These are phyloP conservation scores for Dryadomyces sulphureus DNA, from an alignment of 2,329 filamentous ascomycete species.

Conservation along the genomic window DNA sequence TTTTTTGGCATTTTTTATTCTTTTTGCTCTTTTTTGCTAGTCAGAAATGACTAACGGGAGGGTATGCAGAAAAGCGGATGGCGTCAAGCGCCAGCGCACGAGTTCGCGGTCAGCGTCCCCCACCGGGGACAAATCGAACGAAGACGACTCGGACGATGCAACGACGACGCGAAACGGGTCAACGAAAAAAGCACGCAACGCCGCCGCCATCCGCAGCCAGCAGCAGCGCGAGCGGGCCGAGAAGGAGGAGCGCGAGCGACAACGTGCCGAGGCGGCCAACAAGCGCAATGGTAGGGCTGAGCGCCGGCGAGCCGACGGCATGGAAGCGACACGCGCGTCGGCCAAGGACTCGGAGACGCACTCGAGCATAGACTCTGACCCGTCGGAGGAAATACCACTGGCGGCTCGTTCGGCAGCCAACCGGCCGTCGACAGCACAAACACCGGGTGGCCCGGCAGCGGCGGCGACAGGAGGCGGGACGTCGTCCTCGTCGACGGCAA, in stretches of 20 bases:
- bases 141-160: constrained; percentile 62
- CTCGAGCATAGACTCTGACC: constrained; percentile 48
- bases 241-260: constrained; percentile 60
- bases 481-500: background rate
- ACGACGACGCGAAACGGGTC: constrained; percentile 31
- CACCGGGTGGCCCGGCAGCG: background rate
- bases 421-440: constrained; percentile 10
- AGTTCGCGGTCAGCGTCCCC: constrained; percentile 58
- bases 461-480: background rate
- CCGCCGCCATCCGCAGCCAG: constrained; percentile 16
- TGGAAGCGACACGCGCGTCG: constrained; percentile 11
- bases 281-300: constrained; percentile 74
- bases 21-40: background rate
- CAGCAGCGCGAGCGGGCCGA: constrained; percentile 47
- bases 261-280: constrained; percentile 58
- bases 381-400: constrained; percentile 50
- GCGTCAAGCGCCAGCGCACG: constrained; percentile 71
- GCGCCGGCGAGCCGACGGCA: constrained; percentile 68
- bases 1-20: background rate
- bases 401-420: constrained; percentile 25
- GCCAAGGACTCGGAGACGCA: constrained; percentile 21
- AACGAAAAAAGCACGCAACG: constrained; percentile 42
- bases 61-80: constrained; percentile 46
- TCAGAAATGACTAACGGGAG: background rate
- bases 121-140: constrained; percentile 30